Base-by-base conservation (phyloP, 2,329 filamentous ascomycete genomes). In the Fusarium torreyae region DNA sequence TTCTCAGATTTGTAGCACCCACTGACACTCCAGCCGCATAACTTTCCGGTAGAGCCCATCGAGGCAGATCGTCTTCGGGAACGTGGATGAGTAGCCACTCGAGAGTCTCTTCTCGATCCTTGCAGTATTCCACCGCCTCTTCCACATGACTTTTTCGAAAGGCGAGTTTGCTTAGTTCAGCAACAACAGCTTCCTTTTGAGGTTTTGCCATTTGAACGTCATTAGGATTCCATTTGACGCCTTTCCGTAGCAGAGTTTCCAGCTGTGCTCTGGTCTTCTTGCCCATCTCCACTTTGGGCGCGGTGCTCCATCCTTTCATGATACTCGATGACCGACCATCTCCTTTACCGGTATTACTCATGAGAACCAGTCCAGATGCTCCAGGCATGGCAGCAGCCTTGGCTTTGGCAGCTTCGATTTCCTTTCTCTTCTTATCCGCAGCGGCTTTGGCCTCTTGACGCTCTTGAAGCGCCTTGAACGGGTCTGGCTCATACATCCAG, bases 1-100 rank as follows among this genome's bases (percentile, higher is more conserved):
- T 88, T 76, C 89, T 92, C 64, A 98, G 79, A 77, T 98, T 92
- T 8, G 90, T 92, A 51, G 92, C 92, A 2, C 91, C 95, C 68
- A 99, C 90, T 44, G 91, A 94, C 26, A 98, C 91, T 22, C 96
- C 96, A 28, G 94, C 95, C 13, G 92, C 90, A 78, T 99, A 99
- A 65, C 91, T 92, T 80, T 97, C 94, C 0, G 96, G 96, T 42
- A 99, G 83, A 72, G 93, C 93, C 94, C 95, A 98, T 8, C 88
- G 85, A 2, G 96, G 96, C n/a, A 98, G 83, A 75, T 98, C 96
- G 77, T 99, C 96, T 77, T 99, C 96, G 2, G 96, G 96, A 4
- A 99, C 94, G 79, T 99, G 95, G 52, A 98, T 94, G 49, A 99
- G 86, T 17, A 99, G 86, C 96, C 96, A 99, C 78, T 98, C 95